phyloP scores from a whole-genome alignment of 1,284 basidiomycete genomes.

The Ustilago lituana region DNA sequence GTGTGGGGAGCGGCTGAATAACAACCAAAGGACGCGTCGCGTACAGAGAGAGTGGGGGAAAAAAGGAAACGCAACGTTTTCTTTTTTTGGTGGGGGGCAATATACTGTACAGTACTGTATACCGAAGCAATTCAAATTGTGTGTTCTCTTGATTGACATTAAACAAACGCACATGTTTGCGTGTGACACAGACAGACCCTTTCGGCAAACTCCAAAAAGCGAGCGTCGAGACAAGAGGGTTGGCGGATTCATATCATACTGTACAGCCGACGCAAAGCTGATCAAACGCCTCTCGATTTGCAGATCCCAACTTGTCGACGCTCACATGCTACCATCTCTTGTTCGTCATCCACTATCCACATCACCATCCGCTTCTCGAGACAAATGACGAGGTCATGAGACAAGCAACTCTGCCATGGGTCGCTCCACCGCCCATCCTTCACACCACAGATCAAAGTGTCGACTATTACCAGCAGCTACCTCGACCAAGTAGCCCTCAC shows the following conservation, averaged over 20 bases:
- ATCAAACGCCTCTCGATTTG: too few species aligned
- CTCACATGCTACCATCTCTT: background rate
- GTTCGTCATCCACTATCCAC: background rate
- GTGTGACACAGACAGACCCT: too few species aligned
- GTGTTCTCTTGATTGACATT: too few species aligned
- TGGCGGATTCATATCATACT: too few species aligned
- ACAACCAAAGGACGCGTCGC: constrained; percentile 14
- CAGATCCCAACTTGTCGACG: too few species aligned
- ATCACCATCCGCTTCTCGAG: background rate
- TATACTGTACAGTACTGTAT: too few species aligned
- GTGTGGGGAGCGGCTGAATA: too few species aligned
- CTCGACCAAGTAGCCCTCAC: background rate
- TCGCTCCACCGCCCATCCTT: constrained; percentile 7
- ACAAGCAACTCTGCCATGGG: constrained; percentile 40
- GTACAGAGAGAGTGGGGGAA: constrained; percentile 3
- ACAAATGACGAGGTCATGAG: constrained; percentile 32
- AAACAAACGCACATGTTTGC: too few species aligned
- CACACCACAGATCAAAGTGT: background rate
- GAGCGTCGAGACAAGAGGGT: too few species aligned
- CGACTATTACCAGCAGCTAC: constrained; percentile 1
- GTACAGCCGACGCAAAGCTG: too few species aligned
- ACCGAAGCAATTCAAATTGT: background rate
- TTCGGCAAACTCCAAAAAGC: too few species aligned
- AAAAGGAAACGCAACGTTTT: constrained; percentile 3
- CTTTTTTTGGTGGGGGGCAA: too few species aligned